Evolutionary conservation across 2,329 filamentous ascomycete species (phyloP), one percentile per base, ranked within the genome.

Genomic region (Alternaria sp.): DNA sequence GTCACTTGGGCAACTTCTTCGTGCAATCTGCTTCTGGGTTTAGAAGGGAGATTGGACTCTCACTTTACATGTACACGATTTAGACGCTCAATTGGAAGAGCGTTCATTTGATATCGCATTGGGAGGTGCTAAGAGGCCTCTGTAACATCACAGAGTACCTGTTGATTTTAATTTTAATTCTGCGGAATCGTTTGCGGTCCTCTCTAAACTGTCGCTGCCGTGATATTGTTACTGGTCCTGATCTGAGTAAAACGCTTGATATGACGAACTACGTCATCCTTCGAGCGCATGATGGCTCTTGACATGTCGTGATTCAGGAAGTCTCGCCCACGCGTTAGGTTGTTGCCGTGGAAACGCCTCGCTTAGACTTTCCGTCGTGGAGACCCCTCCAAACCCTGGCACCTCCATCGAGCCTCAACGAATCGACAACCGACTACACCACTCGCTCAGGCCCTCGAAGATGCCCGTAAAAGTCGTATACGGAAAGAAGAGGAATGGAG

Each of bases 381-480:
- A 11, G 36, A 53, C 43, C 47, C 49, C 49, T 47, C 23, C 51
- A 60, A 60, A 49, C 54, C 57, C 47, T 55, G 36, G 56, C 26
- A 59, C 15, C 13, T 28, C 36, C 30, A 46, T 13, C 45, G 32
- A 55, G 44, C 45, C 26, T 45, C 50, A 50, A 57, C 66, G 40
- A 21, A 62, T 28, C 44, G 49, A 44, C 49, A 30, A 36, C 45
- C 36, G 26, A 36, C 47, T 21, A 15, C 32, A 56, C 26, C 55
- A 19, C 47, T 60, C 61, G 43, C 52, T 65, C 58, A 57, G 40
- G 30, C 49, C 44, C 58, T 19, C 62, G 52, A 49, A n/a, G 19
- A 73, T 73, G 70, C 68, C 70, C 4, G 65, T 64, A 40, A 73
- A 69, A 61, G 63, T 73, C 7, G 66, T 73, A 3, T 73, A 73